phyloP scores from a whole-genome alignment of 495 filamentous ascomycete genomes.

The Neurospora sp. region DNA sequence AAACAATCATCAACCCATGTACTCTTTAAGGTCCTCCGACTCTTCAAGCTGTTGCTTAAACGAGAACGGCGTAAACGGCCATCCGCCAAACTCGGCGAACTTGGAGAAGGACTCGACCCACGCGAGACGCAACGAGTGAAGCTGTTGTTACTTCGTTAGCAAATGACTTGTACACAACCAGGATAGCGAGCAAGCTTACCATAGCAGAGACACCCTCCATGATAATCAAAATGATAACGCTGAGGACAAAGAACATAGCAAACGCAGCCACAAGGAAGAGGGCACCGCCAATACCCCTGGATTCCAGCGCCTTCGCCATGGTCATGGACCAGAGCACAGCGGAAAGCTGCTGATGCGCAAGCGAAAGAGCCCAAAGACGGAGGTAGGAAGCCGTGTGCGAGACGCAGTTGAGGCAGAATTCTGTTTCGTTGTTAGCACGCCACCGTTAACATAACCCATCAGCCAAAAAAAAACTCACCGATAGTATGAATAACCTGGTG shows the following conservation, averaged over 20 bases:
- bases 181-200: slow-evolving; percentile 23
- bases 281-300: slow-evolving; percentile 56
- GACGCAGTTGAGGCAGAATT: slow-evolving; percentile 98
- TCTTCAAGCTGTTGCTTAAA: slow-evolving; percentile 84
- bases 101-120: slow-evolving; percentile 99
- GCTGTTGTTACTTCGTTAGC: slow-evolving; percentile 17
- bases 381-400: slow-evolving; percentile 98
- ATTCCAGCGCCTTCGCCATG: slow-evolving; percentile 60
- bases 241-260: slow-evolving; percentile 79
- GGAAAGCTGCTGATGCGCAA: slow-evolving; percentile 95
- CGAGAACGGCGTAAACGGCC: slow-evolving; percentile 86
- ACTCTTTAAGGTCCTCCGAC: slow-evolving; percentile 47
- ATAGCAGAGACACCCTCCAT: slow-evolving; percentile 43
- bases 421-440: slow-evolving; percentile 29
- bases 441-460: background rate
- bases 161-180: background rate
- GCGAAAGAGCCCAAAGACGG: slow-evolving; percentile 93
- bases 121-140: slow-evolving; percentile 89
- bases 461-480: slow-evolving; percentile 41
- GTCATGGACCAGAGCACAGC: slow-evolving; percentile 97
- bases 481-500: slow-evolving; percentile 99
- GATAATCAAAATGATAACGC: slow-evolving; percentile 59
- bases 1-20: slow-evolving; percentile 23
- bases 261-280: slow-evolving; percentile 73
- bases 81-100: slow-evolving; percentile 92